These are phyloP conservation scores for Penicillium dipodomyicola DNA, from an alignment of 495 filamentous ascomycete species.

Conservation along the genomic window DNA sequence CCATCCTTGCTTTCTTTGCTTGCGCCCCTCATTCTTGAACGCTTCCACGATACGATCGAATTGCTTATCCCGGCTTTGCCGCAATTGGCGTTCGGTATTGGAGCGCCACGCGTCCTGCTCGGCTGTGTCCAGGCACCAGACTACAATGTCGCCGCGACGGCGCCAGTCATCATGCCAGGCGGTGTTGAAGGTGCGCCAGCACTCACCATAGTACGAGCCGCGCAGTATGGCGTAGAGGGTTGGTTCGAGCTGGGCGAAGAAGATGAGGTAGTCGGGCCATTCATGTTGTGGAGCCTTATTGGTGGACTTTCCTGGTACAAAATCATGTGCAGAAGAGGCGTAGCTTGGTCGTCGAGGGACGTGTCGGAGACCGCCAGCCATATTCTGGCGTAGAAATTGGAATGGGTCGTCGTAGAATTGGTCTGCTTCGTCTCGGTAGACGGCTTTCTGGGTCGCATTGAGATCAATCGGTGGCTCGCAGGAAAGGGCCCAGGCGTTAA, in stretches of 20 bases:
- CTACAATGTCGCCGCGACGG: slow-evolving; percentile 78
- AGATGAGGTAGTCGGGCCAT: slow-evolving; percentile 63
- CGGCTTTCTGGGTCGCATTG: slow-evolving; percentile 50
- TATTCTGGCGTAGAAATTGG: slow-evolving; percentile 56
- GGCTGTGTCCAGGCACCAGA: slow-evolving; percentile 60
- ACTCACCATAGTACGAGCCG: slow-evolving; percentile 60
- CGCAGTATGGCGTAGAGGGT: slow-evolving; percentile 48
- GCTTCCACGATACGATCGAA: slow-evolving; percentile 38
- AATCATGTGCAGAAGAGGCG: slow-evolving; percentile 3
- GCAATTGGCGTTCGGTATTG: slow-evolving; percentile 20
- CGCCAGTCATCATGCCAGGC: slow-evolving; percentile 86
- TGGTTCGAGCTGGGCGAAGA: slow-evolving; percentile 61
- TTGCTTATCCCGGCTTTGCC: slow-evolving; percentile 34
- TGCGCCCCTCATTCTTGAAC: slow-evolving; percentile 26
- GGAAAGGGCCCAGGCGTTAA: slow-evolving; percentile 81
- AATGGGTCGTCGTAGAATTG: slow-evolving; percentile 72
- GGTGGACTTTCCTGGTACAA: neutral
- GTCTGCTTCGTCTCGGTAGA: slow-evolving; percentile 86
- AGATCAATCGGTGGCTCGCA: slow-evolving; percentile 85
- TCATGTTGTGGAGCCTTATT: slow-evolving; percentile 21
- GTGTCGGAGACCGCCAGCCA: slow-evolving; percentile 42
- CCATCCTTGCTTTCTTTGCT: slow-evolving; percentile 25
- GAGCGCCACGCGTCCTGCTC: slow-evolving; percentile 39
- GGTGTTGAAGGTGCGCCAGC: slow-evolving; percentile 75
- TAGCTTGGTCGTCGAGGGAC: slow-evolving; percentile 44